A percentile compares a stretch with the other conserved stretches of the same genome.
Conservation (phyloP, 108 stramenopile species). For the Cylindrotheca closterium region DNA sequence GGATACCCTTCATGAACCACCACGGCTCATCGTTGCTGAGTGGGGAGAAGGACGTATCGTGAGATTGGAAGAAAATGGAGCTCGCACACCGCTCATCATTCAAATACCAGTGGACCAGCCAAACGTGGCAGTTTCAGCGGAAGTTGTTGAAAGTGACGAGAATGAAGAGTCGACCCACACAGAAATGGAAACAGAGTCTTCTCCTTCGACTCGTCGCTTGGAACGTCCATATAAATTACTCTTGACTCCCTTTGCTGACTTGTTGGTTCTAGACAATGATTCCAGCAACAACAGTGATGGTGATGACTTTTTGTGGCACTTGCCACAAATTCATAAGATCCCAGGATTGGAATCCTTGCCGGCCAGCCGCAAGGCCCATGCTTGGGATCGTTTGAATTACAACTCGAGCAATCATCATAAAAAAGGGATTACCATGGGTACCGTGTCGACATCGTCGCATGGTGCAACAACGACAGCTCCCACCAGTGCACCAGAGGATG, state of each 20-base stretch:
- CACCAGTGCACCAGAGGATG: too few relatives aligned
- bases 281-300: neutral
- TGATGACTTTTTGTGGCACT: slow-evolving; percentile 40
- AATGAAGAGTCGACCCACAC: neutral
- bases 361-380: slow-evolving; percentile 66
- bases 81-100: slow-evolving; percentile 67
- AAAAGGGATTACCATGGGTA: neutral
- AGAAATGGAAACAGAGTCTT: slow-evolving; percentile 1
- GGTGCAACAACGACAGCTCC: too few relatives aligned
- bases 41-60: slow-evolving; percentile 77
- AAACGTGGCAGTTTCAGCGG: too few relatives aligned
- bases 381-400: slow-evolving; percentile 33
- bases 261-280: slow-evolving; percentile 62
- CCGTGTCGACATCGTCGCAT: too few relatives aligned
- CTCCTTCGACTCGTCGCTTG: slow-evolving; percentile 6
- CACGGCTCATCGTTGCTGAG: slow-evolving; percentile 49
- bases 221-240: slow-evolving; percentile 46
- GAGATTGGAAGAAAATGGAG: slow-evolving; percentile 71
- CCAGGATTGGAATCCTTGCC: slow-evolving; percentile 49
- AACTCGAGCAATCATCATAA: neutral
- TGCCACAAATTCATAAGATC: slow-evolving; percentile 48
- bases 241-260: slow-evolving; percentile 72
- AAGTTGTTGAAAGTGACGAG: too few relatives aligned
- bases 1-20: slow-evolving; percentile 11
- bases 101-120: slow-evolving; percentile 29